These are phyloP conservation scores for Hymenoscyphus salicellus DNA, from an alignment of 2,329 filamentous ascomycete genomes.

Conservation along the genomic window DNA sequence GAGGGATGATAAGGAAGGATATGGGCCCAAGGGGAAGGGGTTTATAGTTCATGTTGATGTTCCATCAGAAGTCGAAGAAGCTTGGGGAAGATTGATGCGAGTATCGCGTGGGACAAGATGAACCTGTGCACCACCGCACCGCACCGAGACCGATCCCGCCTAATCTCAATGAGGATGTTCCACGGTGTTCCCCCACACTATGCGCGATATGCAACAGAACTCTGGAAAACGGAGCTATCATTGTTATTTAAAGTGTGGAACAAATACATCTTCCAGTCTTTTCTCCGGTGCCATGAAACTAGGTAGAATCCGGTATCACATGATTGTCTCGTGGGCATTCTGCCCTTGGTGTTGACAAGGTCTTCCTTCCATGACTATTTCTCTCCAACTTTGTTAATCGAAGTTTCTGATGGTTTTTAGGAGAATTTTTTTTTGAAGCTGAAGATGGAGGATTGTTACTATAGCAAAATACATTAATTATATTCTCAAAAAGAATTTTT, in stretches of 20 bases:
- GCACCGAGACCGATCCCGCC: too few relatives aligned
- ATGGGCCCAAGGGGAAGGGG: constrained; percentile 43
- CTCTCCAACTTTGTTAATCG: too few relatives aligned
- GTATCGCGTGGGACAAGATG: constrained; percentile 1
- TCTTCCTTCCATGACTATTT: too few relatives aligned
- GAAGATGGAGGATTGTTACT: too few relatives aligned
- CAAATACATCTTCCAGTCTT: background rate
- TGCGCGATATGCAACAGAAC: constrained; percentile 1
- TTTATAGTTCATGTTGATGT: constrained; percentile 46
- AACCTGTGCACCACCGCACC: background rate
- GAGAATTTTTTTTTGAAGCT: too few relatives aligned
- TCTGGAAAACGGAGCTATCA: background rate
- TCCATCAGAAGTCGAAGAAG: constrained; percentile 27
- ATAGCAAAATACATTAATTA: too few relatives aligned
- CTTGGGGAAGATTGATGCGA: constrained; percentile 2
- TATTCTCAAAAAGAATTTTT: too few relatives aligned
- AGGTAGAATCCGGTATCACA: background rate
- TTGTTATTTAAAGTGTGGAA: background rate
- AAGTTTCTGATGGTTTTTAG: too few relatives aligned
- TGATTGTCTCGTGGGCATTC: background rate
- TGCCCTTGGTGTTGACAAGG: too few relatives aligned
- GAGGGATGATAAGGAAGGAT: constrained; percentile 42
- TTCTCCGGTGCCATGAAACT: background rate
- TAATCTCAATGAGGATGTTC: background rate
- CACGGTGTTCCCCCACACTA: background rate